Conservation (phyloP, 352 stramenopile species). For the Phytophthora litchii region DNA sequence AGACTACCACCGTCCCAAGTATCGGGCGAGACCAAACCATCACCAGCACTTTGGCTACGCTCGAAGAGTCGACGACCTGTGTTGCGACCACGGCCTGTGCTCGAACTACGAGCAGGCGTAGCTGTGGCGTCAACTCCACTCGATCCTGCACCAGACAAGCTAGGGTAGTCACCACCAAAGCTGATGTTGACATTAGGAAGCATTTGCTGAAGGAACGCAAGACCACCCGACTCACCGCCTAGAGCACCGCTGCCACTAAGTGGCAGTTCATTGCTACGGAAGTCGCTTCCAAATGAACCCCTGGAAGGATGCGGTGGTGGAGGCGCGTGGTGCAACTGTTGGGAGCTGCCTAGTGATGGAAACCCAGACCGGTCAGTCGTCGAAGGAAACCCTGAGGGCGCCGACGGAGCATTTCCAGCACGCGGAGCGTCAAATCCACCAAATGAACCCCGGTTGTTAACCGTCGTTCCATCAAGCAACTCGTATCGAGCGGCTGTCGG, state of each 20-base stretch:
- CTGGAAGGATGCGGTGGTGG: conserved; percentile 29
- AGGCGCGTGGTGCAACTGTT: conserved; percentile 32
- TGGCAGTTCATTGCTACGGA: conserved; percentile 30
- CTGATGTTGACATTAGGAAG: conserved; percentile 90
- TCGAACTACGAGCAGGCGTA: conserved; percentile 21
- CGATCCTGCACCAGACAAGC: conserved; percentile 10
- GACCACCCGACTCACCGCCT: conserved; percentile 32
- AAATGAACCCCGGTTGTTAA: conserved; percentile 38
- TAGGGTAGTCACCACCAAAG: conserved; percentile 74
- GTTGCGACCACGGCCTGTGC: conserved; percentile 10
- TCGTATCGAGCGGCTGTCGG: conserved; percentile 28
- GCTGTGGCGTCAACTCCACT: conserved; percentile 11
- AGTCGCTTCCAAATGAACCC: conserved; percentile 41
- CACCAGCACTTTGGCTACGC: conserved; percentile 39
- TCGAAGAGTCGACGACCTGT: conserved; percentile 44
- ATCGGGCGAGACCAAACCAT: conserved; percentile 24
- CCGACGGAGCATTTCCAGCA: conserved; percentile 10
- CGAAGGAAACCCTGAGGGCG: conserved; percentile 38
- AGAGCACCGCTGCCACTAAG: conserved; percentile 17
- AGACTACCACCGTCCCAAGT: conserved; percentile 39
- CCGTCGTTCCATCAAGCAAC: conserved; percentile 39
- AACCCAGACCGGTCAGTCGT: conserved; percentile 45
- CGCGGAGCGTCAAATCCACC: conserved; percentile 27
- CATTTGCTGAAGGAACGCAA: conserved; percentile 89
- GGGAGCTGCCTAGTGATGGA: conserved; percentile 42